A percentile compares a stretch with the other conserved stretches of the same genome.
These are phyloP conservation scores for Linaria vulgaris DNA, from an alignment of 257 asterid genomes.

Conservation along the genomic window DNA sequence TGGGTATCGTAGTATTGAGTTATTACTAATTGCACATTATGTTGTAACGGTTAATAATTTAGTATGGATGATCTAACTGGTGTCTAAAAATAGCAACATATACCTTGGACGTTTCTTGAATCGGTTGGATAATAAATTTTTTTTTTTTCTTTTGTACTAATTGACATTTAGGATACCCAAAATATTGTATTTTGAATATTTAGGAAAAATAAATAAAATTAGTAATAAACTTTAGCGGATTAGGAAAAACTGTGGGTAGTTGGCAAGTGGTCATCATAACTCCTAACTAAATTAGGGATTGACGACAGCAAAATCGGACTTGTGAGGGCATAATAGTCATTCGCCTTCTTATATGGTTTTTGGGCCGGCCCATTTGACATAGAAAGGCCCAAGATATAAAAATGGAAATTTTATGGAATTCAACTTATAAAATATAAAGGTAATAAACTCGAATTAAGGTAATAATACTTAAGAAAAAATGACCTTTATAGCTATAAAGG, in stretches of 20 bases:
- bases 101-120: too few relatives aligned
- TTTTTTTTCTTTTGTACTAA: background rate
- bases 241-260: slow-evolving; percentile 5
- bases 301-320: background rate
- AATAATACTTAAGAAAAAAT: too few relatives aligned
- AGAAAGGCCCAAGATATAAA: background rate
- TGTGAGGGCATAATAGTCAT: background rate
- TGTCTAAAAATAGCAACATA: too few relatives aligned
- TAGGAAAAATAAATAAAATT: background rate
- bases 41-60: too few relatives aligned
- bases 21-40: too few relatives aligned
- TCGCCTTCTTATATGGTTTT: background rate
- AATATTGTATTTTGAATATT: background rate
- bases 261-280: slow-evolving; percentile 5
- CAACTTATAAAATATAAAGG: too few relatives aligned
- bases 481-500: too few relatives aligned
- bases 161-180: background rate
- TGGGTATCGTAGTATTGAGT: too few relatives aligned
- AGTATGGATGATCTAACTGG: too few relatives aligned
- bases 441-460: too few relatives aligned
- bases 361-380: slow-evolving; percentile 3
- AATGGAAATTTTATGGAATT: too few relatives aligned
- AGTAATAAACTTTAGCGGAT: background rate
- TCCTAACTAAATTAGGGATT: background rate
- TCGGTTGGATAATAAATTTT: too few relatives aligned